A percentile compares a stretch with the other conserved stretches of the same genome.
phyloP scores from a whole-genome alignment of 371 early-diverging fungal species.

The Blastocladiella emersonii region DNA sequence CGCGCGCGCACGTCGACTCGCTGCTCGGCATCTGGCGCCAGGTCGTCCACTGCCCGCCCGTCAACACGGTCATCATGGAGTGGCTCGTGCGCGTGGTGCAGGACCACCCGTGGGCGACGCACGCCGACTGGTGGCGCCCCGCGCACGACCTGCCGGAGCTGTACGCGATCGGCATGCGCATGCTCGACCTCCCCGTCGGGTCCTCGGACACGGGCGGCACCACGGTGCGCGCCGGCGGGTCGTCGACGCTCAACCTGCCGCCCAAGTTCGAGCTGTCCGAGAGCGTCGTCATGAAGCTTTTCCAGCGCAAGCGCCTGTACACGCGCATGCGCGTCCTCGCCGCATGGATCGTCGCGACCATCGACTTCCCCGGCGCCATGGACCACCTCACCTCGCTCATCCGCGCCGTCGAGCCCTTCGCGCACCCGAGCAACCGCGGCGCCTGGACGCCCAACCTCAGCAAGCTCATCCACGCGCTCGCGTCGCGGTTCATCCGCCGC shows the following conservation, averaged over 20 bases:
- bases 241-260: too few relatives aligned
- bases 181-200: background rate
- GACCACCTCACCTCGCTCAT: constrained; percentile 51
- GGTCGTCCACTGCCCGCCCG: background rate
- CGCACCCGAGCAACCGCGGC: constrained; percentile 79
- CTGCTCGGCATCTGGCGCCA: background rate
- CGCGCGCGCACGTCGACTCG: background rate
- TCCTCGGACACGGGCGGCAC: background rate
- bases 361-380: constrained; percentile 12
- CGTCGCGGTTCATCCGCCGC: constrained; percentile 11
- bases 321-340: background rate
- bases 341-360: background rate
- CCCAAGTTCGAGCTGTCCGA: background rate
- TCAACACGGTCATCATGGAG: background rate
- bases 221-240: background rate
- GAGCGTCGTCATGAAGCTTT: background rate
- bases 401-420: constrained; percentile 70
- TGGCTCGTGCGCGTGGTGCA: background rate
- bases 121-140: background rate
- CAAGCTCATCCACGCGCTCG: background rate
- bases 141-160: background rate
- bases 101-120: background rate
- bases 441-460: constrained; percentile 30
- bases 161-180: background rate
- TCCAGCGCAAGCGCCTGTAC: background rate